Percentiles rank a stretch among this genome's conserved stretches.
phyloP scores from a whole-genome alignment of 176 grass and related monocot species.

The Oropetium thomaeum region DNA sequence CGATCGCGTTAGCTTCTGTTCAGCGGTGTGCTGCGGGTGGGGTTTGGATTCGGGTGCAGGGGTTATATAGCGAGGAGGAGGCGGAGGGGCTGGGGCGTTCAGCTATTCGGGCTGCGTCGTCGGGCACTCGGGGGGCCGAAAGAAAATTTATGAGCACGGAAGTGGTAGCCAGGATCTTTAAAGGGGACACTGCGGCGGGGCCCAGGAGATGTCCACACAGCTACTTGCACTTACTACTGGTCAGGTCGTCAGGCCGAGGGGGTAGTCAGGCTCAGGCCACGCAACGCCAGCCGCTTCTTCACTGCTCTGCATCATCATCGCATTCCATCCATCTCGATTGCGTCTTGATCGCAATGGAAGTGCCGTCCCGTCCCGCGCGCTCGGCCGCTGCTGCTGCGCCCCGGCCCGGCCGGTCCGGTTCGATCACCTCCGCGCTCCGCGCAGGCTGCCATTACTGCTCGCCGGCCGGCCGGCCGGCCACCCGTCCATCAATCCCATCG shows the following conservation, averaged over 20 bases:
- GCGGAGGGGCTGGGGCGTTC: neutral
- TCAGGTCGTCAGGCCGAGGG: conserved; percentile 22
- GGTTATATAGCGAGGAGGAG: conserved; percentile 58
- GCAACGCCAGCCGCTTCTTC: neutral
- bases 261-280: no score
- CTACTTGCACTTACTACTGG: conserved; percentile 39
- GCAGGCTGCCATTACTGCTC: conserved; percentile 32
- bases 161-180: conserved; percentile 79
- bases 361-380: neutral
- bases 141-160: conserved; percentile 71
- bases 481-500: neutral
- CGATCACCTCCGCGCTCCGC: conserved; percentile 38
- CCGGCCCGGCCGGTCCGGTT: neutral
- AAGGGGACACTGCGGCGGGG: conserved; percentile 55
- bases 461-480: no score
- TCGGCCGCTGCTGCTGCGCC: neutral
- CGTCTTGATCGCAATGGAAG: neutral
- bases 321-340: conserved; percentile 24
- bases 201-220: conserved; percentile 55
- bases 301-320: neutral
- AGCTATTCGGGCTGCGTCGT: neutral
- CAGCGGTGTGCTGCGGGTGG: neutral
- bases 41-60: conserved; percentile 30
- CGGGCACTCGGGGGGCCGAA: conserved; percentile 32
- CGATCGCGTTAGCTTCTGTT: neutral